phyloP scores from a whole-genome alignment of 495 filamentous ascomycete species.

The Xylaria bambusicola region DNA sequence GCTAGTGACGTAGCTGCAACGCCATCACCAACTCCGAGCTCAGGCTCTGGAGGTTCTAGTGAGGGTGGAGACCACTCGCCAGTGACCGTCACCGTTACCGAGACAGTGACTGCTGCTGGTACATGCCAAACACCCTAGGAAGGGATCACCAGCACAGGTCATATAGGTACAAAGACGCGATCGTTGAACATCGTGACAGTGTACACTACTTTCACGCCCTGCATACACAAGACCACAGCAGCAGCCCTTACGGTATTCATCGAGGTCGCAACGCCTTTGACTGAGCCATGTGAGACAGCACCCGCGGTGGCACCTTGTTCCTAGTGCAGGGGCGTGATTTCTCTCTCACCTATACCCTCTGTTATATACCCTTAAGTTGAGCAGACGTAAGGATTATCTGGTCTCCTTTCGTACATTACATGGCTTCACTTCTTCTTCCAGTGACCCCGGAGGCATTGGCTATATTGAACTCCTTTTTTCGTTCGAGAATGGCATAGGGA shows the following conservation, averaged over 20 bases:
- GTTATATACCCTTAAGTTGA: constrained; percentile 9
- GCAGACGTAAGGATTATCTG: not conserved
- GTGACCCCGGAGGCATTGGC: constrained; percentile 19
- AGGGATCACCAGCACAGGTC: constrained; percentile 14
- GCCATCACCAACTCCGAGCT: not conserved
- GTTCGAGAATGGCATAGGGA: constrained; percentile 3
- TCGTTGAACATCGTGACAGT: constrained; percentile 21
- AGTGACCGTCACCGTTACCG: constrained; percentile 28
- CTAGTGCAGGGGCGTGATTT: not conserved
- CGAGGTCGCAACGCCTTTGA: not conserved
- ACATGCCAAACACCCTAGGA: constrained; percentile 28
- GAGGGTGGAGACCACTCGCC: constrained; percentile 12
- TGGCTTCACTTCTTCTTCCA: constrained; percentile 16
- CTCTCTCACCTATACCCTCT: not conserved
- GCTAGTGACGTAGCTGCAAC: not conserved
- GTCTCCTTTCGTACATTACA: not conserved
- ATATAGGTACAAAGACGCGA: constrained; percentile 9
- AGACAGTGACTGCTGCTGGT: constrained; percentile 27
- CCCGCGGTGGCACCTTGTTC: constrained; percentile 3
- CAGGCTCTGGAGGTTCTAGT: not conserved
- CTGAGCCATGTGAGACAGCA: not conserved
- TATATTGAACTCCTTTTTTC: constrained; percentile 1
- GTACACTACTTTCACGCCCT: constrained; percentile 1
- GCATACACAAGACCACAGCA: too few relatives aligned
- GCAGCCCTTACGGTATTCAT: too few relatives aligned